Conservation (phyloP, 2,329 filamentous ascomycete genomes). For the Tolypocladium sp. region DNA sequence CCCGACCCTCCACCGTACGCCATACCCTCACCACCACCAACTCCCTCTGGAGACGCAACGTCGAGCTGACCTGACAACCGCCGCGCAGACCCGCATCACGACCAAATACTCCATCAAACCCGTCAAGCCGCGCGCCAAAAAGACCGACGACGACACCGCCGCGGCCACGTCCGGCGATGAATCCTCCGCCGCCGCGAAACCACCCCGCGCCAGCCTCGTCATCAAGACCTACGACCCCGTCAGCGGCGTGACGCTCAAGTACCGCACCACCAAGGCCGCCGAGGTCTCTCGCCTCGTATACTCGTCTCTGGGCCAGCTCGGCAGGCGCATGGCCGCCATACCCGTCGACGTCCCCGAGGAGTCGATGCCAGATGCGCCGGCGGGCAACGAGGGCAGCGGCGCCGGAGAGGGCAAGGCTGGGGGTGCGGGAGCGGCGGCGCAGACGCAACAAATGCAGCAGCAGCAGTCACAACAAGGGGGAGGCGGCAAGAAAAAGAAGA, state of each 20-base stretch:
- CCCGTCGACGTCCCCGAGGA: conserved; percentile 30
- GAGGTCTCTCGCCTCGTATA: conserved; percentile 76
- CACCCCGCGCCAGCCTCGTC: conserved; percentile 60
- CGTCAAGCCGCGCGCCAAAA: conserved; percentile 16
- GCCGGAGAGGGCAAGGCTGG: conserved; percentile 21
- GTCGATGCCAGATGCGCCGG: conserved; percentile 30
- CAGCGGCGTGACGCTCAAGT: conserved; percentile 78
- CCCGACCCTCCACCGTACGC: conserved; percentile 73
- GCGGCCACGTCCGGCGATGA: conserved; percentile 10
- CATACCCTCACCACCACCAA: neutral
- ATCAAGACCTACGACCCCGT: conserved; percentile 85
- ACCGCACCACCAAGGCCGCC: conserved; percentile 81
- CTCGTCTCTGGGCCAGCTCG: conserved; percentile 64
- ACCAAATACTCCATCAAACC: conserved; percentile 77
- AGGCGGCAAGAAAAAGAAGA: conserved; percentile 59
- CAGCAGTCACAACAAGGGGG: conserved; percentile 15
- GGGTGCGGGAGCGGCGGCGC: conserved; percentile 13
- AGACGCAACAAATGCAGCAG: conserved; percentile 14
- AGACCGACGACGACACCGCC: conserved; percentile 15
- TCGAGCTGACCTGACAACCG: neutral
- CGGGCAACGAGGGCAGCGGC: conserved; percentile 5
- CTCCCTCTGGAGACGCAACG: neutral
- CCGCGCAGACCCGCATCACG: conserved; percentile 70
- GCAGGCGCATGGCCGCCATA: conserved; percentile 56
- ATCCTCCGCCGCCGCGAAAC: conserved; percentile 25